Conservation (phyloP, 1,284 basidiomycete genomes). For the Rhodotorula sp. region DNA sequence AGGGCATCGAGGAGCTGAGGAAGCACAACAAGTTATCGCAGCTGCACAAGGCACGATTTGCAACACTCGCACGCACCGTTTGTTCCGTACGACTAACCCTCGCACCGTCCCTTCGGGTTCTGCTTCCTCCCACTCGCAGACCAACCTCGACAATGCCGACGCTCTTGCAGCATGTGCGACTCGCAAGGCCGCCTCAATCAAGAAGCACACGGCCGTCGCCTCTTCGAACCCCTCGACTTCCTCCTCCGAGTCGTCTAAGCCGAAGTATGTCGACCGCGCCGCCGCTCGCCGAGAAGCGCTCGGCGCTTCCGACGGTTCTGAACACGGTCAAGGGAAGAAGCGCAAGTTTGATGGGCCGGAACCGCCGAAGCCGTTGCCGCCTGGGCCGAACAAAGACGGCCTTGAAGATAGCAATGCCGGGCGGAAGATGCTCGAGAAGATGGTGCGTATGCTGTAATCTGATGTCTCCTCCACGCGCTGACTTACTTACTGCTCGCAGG, state of each 20-base stretch:
- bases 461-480: neutral
- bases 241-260: constrained; percentile 50
- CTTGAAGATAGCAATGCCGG: constrained; percentile 78
- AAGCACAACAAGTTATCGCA: constrained; percentile 86
- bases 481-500: constrained; percentile 46
- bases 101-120: neutral
- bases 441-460: constrained; percentile 51
- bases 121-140: constrained; percentile 23
- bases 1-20: constrained; percentile 72
- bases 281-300: constrained; percentile 81
- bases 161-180: constrained; percentile 22
- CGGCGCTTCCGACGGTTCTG: constrained; percentile 80
- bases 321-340: constrained; percentile 54
- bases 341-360: constrained; percentile 61
- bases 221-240: neutral
- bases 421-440: constrained; percentile 86
- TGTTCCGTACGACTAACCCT: constrained; percentile 6
- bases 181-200: constrained; percentile 50
- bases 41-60: constrained; percentile 73
- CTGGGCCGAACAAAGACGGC: constrained; percentile 63
- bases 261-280: constrained; percentile 87
- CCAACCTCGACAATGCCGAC: constrained; percentile 38
- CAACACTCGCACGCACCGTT: neutral
- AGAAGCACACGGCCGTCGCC: constrained; percentile 62
- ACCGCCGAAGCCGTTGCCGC: constrained; percentile 55